Evolutionary conservation across 768 basidiomycete genomes (phyloP).

Genomic region (Tremella fuciformis): DNA sequence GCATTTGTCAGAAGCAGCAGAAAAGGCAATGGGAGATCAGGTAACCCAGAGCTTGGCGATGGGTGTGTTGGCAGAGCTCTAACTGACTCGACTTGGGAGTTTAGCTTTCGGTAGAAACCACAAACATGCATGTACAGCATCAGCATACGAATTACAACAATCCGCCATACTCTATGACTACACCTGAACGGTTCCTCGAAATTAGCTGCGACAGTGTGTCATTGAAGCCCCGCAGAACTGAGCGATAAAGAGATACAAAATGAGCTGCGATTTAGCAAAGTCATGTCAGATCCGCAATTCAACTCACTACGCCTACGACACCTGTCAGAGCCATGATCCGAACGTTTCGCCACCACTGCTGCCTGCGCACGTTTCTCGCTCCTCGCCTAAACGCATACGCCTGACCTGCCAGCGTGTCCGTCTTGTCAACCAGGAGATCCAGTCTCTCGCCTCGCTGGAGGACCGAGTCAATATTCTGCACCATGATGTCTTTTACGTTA

Average conservation of each 20-base stretch:
- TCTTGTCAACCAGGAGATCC: slow-evolving; percentile 94
- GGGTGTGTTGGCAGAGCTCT: slow-evolving; percentile 89
- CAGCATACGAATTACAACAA: background rate
- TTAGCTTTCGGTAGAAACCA: background rate
- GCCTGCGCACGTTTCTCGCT: slow-evolving; percentile 61
- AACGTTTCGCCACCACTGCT: slow-evolving; percentile 55
- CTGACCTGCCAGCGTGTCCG: slow-evolving; percentile 89
- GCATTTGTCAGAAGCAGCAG: slow-evolving; percentile 94
- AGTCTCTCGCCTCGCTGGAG: slow-evolving; percentile 90
- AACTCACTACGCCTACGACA: slow-evolving; percentile 57
- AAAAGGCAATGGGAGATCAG: slow-evolving; percentile 96
- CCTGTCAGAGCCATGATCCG: slow-evolving; percentile 59
- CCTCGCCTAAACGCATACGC: slow-evolving; percentile 89
- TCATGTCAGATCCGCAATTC: slow-evolving; percentile 44
- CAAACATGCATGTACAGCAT: slow-evolving; percentile 7
- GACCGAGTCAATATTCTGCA: slow-evolving; percentile 96
- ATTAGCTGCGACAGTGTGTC: slow-evolving; percentile 59
- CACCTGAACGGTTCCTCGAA: background rate
- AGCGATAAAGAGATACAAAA: slow-evolving; percentile 78
- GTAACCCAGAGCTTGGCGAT: slow-evolving; percentile 93
- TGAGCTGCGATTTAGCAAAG: slow-evolving; percentile 20
- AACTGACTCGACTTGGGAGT: slow-evolving; percentile 15
- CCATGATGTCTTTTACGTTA: slow-evolving; percentile 88
- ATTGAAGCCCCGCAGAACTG: slow-evolving; percentile 84
- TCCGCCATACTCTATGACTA: background rate